Conservation (phyloP, 148 eudicot genomes). For the Pouteria glomerata region DNA sequence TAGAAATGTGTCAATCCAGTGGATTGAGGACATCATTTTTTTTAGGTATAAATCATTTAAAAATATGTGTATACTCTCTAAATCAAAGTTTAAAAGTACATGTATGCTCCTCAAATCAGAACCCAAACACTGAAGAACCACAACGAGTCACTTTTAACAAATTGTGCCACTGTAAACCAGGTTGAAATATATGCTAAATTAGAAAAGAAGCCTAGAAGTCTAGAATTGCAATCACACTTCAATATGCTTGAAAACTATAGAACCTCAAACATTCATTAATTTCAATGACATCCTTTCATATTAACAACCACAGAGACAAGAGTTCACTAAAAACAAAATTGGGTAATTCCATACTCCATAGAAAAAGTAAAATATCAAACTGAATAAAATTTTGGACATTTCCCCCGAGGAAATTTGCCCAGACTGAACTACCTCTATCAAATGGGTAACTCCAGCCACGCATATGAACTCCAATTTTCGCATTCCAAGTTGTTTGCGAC, state of each 20-base stretch:
- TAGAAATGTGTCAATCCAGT: background rate
- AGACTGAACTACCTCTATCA: slow-evolving; percentile 68
- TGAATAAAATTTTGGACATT: background rate
- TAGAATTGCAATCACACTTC: background rate
- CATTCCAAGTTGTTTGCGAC: slow-evolving; percentile 67
- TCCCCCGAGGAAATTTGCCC: background rate
- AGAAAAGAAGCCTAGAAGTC: background rate
- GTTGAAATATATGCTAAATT: background rate
- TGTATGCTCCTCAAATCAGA: background rate
- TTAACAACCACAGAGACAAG: background rate
- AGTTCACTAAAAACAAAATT: background rate
- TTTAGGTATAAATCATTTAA: too few relatives aligned
- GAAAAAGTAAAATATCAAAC: background rate
- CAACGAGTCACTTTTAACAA: background rate
- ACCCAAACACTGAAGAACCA: background rate
- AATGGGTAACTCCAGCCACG: slow-evolving; percentile 76
- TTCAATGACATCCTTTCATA: background rate
- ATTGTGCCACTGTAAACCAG: background rate
- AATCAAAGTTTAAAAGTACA: background rate
- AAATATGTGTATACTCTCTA: too few relatives aligned
- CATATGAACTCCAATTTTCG: slow-evolving; percentile 54
- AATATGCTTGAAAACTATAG: background rate
- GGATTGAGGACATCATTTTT: too few relatives aligned
- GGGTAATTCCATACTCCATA: background rate
- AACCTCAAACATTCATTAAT: background rate